Evolutionary conservation across 495 filamentous ascomycete species (phyloP).

Genomic region (Glarea lozoyensis): DNA sequence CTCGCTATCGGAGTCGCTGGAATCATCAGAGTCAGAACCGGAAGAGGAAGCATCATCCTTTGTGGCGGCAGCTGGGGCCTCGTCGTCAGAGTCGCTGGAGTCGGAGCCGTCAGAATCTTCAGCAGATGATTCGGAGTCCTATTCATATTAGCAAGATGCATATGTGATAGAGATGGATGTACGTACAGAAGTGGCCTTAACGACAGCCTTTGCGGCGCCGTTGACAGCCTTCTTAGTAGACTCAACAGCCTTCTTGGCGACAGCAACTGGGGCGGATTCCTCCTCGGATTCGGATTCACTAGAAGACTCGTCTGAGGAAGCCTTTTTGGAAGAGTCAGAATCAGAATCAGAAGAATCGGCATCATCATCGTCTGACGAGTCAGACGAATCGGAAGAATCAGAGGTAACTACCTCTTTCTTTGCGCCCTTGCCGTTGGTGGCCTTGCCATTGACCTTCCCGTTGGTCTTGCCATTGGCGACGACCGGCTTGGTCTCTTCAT

Average conservation of each 20-base stretch:
- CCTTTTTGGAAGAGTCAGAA: conserved; percentile 20
- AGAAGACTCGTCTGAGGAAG: conserved; percentile 26
- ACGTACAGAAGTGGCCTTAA: conserved; percentile 32
- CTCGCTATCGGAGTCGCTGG: conserved; percentile 37
- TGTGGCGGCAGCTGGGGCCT: conserved; percentile 4
- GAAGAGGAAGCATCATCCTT: conserved; percentile 25
- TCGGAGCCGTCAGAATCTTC: conserved; percentile 16
- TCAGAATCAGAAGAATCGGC: conserved; percentile 20
- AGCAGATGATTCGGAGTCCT: conserved; percentile 1
- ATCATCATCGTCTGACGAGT: conserved; percentile 14
- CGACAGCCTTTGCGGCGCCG: conserved; percentile 28
- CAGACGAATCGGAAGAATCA: conserved; percentile 23
- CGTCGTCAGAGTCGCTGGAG: background rate
- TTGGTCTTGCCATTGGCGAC: conserved; percentile 19
- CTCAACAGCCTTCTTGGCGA: conserved; percentile 24
- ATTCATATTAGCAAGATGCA: conserved; percentile 22
- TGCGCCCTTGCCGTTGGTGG: conserved; percentile 14
- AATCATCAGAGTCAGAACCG: conserved; percentile 34
- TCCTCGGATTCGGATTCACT: conserved; percentile 28
- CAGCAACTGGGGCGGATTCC: conserved; percentile 15
- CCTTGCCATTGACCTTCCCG: conserved; percentile 12
- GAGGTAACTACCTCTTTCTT: conserved; percentile 25
- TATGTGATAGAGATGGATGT: conserved; percentile 2
- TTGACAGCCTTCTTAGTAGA: conserved; percentile 22
- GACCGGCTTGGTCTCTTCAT: conserved; percentile 21